phyloP scores from a whole-genome alignment of 2,329 filamentous ascomycete genomes.

The Acrodontium crateriforme region DNA sequence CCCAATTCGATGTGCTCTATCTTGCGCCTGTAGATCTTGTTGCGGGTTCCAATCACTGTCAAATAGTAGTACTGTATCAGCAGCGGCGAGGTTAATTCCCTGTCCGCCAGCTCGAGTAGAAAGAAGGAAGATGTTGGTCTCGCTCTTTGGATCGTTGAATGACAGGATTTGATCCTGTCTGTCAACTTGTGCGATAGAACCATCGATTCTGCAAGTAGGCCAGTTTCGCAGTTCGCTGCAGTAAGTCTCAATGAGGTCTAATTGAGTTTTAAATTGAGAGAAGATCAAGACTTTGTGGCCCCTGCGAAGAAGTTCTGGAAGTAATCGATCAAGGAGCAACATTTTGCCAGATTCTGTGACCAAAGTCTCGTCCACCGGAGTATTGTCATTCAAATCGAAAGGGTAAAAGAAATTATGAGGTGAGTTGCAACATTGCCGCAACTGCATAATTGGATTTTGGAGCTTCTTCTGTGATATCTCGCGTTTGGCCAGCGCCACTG shows the following conservation, averaged over 20 bases:
- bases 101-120: conserved; percentile 87
- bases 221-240: conserved; percentile 62
- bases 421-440: conserved; percentile 81
- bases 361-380: conserved; percentile 59
- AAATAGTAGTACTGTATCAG: conserved; percentile 86
- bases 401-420: conserved; percentile 97
- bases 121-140: conserved; percentile 61
- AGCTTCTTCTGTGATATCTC: conserved; percentile 86
- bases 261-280: conserved; percentile 87
- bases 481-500: conserved; percentile 65
- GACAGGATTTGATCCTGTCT: conserved; percentile 35
- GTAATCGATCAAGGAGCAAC: conserved; percentile 76
- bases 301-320: conserved; percentile 57
- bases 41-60: conserved; percentile 93
- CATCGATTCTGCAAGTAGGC: conserved; percentile 82
- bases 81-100: conserved; percentile 83
- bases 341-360: conserved; percentile 89
- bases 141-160: conserved; percentile 30
- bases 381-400: conserved; percentile 48
- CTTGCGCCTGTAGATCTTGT: conserved; percentile 91
- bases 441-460: conserved; percentile 83
- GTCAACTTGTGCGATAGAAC: conserved; percentile 58
- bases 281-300: conserved; percentile 92
- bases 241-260: conserved; percentile 84
- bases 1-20: conserved; percentile 87